These are phyloP conservation scores for Botryosphaeria dothidea DNA, from an alignment of 2,329 filamentous ascomycete genomes.

Conservation along the genomic window DNA sequence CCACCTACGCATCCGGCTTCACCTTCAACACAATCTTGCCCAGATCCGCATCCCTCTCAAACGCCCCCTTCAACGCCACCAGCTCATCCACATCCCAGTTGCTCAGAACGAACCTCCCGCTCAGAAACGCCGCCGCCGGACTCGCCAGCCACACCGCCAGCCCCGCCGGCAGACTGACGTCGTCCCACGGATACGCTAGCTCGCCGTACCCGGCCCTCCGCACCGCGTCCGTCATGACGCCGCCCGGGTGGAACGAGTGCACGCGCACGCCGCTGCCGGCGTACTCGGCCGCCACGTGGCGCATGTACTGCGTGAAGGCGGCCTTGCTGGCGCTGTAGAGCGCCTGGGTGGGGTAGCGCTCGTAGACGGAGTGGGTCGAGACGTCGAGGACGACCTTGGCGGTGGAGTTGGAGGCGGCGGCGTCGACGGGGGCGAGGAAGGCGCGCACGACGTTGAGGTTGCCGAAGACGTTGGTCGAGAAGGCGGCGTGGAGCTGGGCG, in stretches of 20 bases:
- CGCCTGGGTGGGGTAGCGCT: slow-evolving; percentile 11
- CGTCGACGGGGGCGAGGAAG: slow-evolving; percentile 6
- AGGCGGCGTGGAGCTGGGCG: slow-evolving; percentile 18
- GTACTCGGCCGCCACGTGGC: slow-evolving; percentile 14
- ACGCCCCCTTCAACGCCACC: neutral
- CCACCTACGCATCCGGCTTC: slow-evolving; percentile 3
- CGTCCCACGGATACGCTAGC: neutral
- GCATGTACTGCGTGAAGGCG: slow-evolving; percentile 1
- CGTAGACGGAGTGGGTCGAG: neutral
- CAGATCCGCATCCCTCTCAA: neutral
- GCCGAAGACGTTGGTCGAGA: slow-evolving; percentile 21
- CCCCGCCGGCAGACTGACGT: neutral
- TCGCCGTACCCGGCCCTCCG: neutral
- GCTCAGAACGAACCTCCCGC: neutral
- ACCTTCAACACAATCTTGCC: slow-evolving; percentile 3
- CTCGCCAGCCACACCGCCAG: neutral
- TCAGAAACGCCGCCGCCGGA: neutral
- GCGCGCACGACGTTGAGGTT: slow-evolving; percentile 21
- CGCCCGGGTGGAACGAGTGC: neutral
- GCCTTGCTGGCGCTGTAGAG: slow-evolving; percentile 20
- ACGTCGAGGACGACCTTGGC: slow-evolving; percentile 2
- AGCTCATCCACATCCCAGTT: neutral
- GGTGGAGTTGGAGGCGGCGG: neutral
- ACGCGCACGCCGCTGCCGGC: neutral
- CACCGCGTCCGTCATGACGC: neutral